Conservation (phyloP, 352 stramenopile genomes). For the Pythium rishiriense region DNA sequence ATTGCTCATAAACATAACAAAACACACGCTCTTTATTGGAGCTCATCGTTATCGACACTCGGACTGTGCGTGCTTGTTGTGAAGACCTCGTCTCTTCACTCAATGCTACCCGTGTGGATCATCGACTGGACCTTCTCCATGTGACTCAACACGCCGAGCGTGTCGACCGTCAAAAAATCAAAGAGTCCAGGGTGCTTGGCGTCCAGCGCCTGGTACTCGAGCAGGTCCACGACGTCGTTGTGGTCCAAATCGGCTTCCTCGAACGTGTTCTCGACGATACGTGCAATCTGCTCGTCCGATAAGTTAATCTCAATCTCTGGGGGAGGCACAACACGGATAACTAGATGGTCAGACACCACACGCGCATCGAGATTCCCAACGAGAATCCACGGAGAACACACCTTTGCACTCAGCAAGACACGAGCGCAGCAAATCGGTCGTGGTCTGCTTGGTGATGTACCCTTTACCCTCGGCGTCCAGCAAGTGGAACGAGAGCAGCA, state of each 20-base stretch:
- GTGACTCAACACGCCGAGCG: conserved; percentile 78
- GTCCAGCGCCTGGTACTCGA: conserved; percentile 82
- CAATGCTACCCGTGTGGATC: conserved; percentile 27
- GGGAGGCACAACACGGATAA: too few species aligned
- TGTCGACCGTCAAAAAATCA: conserved; percentile 86
- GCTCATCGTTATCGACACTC: neutral
- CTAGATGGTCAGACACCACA: neutral
- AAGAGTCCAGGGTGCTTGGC: conserved; percentile 82
- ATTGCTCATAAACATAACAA: neutral
- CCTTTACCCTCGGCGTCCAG: conserved; percentile 76
- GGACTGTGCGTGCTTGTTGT: neutral
- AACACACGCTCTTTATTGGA: conserved; percentile 8
- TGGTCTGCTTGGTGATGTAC: conserved; percentile 85
- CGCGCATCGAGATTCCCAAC: conserved; percentile 3
- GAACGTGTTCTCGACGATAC: conserved; percentile 86
- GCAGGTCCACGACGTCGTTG: conserved; percentile 76
- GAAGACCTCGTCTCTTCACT: conserved; percentile 12
- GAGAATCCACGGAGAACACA: conserved; percentile 17
- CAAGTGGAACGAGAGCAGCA: conserved; percentile 85
- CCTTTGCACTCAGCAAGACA: conserved; percentile 85
- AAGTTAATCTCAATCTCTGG: conserved; percentile 78
- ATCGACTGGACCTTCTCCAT: conserved; percentile 85
- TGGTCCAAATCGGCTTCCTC: conserved; percentile 75
- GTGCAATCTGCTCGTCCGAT: conserved; percentile 70
- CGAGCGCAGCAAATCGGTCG: conserved; percentile 77